Evolutionary conservation across 768 basidiomycete species (phyloP).

Genomic region (Suillus luteus): DNA sequence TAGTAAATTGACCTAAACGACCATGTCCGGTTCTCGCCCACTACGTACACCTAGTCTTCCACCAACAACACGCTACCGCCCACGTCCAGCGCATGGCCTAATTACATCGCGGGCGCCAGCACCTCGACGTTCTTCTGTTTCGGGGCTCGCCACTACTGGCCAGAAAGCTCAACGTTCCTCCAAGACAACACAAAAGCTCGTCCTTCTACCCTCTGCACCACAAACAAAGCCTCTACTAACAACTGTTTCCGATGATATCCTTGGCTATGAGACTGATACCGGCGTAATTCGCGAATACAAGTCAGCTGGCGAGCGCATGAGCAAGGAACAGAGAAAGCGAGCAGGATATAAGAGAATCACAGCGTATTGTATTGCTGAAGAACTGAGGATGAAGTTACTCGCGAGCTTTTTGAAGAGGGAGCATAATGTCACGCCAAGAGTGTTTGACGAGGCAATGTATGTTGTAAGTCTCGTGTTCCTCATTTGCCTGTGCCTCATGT

Average conservation of each 20-base stretch:
- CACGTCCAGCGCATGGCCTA: slow-evolving; percentile 11
- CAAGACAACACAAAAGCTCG: slow-evolving; percentile 90
- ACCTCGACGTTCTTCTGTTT: slow-evolving; percentile 34
- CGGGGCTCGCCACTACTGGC: slow-evolving; percentile 31
- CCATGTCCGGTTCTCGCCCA: background rate
- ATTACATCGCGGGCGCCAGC: slow-evolving; percentile 9
- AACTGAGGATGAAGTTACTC: slow-evolving; percentile 80
- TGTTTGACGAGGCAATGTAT: slow-evolving; percentile 94
- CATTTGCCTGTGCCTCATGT: slow-evolving; percentile 3
- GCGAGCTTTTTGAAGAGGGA: slow-evolving; percentile 89
- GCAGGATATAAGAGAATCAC: slow-evolving; percentile 83
- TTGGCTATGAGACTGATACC: slow-evolving; percentile 65
- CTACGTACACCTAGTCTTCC: slow-evolving; percentile 4
- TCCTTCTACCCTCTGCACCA: slow-evolving; percentile 85
- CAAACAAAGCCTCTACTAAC: slow-evolving; percentile 72
- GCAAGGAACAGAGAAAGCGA: slow-evolving; percentile 77
- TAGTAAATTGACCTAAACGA: background rate
- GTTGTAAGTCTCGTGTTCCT: slow-evolving; percentile 56
- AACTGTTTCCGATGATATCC: slow-evolving; percentile 39
- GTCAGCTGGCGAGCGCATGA: slow-evolving; percentile 87
- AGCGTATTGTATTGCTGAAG: slow-evolving; percentile 87
- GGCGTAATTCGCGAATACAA: slow-evolving; percentile 73
- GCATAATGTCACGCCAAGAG: slow-evolving; percentile 83
- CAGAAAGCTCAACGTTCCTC: slow-evolving; percentile 75
- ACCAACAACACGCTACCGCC: slow-evolving; percentile 15